Evolutionary conservation across 2,329 filamentous ascomycete species (phyloP).

Genomic region (Nothophaeocryptopus gaeumannii): DNA sequence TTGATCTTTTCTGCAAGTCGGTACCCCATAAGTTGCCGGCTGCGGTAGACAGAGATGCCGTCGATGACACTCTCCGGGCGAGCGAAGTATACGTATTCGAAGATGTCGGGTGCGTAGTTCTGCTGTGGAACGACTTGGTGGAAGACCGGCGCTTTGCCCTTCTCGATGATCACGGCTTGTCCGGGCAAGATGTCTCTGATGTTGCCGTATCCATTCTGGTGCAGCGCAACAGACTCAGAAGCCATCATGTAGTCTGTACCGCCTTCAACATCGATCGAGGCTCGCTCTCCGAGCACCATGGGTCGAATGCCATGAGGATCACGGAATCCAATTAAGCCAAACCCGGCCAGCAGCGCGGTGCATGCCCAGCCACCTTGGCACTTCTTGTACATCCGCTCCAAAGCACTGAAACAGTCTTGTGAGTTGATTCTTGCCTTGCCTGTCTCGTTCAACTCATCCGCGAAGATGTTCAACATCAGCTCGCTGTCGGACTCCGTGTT

Average conservation of each 20-base stretch:
- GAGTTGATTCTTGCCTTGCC: constrained; percentile 77
- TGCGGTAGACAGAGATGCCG: constrained; percentile 81
- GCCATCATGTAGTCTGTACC: constrained; percentile 83
- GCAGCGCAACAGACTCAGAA: constrained; percentile 80
- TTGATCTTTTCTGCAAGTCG: constrained; percentile 73
- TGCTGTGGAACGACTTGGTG: constrained; percentile 67
- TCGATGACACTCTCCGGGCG: constrained; percentile 80
- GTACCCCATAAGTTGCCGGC: constrained; percentile 81
- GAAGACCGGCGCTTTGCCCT: constrained; percentile 71
- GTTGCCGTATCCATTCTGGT: constrained; percentile 74
- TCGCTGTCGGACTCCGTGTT: constrained; percentile 90
- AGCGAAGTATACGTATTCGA: constrained; percentile 86
- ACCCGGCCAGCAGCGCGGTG: constrained; percentile 78
- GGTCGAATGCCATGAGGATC: constrained; percentile 81
- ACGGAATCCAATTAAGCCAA: constrained; percentile 75
- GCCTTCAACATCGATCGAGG: constrained; percentile 46
- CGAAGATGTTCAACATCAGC: constrained; percentile 84
- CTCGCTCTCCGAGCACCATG: constrained; percentile 71
- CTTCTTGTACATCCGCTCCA: constrained; percentile 68
- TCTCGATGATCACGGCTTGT: constrained; percentile 80
- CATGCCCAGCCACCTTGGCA: constrained; percentile 77
- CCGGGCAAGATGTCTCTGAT: constrained; percentile 78
- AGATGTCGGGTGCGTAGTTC: constrained; percentile 78
- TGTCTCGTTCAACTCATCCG: constrained; percentile 74
- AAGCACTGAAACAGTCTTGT: constrained; percentile 70